Evolutionary conservation across 176 grass and related monocot genomes (phyloP).

Genomic region (Raddia distichophylla): DNA sequence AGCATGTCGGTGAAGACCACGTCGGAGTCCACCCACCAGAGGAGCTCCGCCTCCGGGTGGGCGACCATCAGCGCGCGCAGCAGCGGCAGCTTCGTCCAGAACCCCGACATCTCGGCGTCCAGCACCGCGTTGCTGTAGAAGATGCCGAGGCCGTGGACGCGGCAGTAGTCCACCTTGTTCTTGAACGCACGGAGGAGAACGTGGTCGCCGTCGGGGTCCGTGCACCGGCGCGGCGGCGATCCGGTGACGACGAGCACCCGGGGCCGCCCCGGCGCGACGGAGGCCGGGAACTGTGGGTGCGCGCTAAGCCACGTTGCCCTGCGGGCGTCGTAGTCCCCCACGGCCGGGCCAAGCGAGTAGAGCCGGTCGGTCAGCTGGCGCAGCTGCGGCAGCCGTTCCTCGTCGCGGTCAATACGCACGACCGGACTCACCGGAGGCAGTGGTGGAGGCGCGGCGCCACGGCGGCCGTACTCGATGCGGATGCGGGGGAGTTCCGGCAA

Average conservation of each 20-base stretch:
- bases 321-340: conserved; percentile 63
- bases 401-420: neutral
- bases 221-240: conserved; percentile 62
- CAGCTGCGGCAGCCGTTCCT: conserved; percentile 24
- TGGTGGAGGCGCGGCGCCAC: neutral
- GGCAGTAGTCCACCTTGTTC: conserved; percentile 98
- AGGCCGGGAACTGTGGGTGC: conserved; percentile 59
- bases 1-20: conserved; percentile 90
- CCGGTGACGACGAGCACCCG: conserved; percentile 82
- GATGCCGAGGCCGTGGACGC: conserved; percentile 79
- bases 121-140: conserved; percentile 88
- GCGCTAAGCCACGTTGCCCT: conserved; percentile 57
- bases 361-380: conserved; percentile 57
- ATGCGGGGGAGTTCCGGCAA: conserved; percentile 43
- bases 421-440: neutral
- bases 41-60: conserved; percentile 83
- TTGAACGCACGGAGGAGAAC: conserved; percentile 73
- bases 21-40: conserved; percentile 98
- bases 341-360: conserved; percentile 60
- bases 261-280: conserved; percentile 44
- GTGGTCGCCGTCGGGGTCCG: conserved; percentile 67
- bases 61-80: conserved; percentile 80
- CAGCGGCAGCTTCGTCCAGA: conserved; percentile 90
- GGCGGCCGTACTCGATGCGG: conserved; percentile 42
- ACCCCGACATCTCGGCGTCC: conserved; percentile 77